Conservation (phyloP, 2,329 filamentous ascomycete species). For the Verticillium tricorpus region DNA sequence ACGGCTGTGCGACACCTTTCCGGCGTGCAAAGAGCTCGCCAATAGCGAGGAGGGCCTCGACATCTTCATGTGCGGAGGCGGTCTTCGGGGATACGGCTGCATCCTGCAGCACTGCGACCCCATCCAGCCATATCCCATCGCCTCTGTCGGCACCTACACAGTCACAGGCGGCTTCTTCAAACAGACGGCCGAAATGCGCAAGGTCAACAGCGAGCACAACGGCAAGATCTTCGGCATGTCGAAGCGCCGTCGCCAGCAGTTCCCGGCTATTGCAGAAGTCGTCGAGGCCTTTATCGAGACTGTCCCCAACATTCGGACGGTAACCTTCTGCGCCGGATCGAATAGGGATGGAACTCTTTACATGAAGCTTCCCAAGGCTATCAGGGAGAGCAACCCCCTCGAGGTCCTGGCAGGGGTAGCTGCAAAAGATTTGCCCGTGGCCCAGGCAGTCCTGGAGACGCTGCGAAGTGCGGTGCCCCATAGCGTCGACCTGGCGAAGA, state of each 20-base stretch:
- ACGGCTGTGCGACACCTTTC: conserved; percentile 43
- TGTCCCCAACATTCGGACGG: conserved; percentile 65
- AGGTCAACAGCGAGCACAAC: conserved; percentile 42
- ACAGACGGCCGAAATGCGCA: conserved; percentile 45
- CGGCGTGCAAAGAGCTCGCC: conserved; percentile 33
- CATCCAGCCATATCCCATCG: conserved; percentile 75
- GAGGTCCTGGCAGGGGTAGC: conserved; percentile 25
- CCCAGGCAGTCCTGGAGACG: conserved; percentile 31
- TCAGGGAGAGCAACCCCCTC: conserved; percentile 65
- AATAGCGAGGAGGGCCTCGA: conserved; percentile 44
- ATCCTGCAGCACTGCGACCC: conserved; percentile 76
- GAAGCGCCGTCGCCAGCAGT: conserved; percentile 71
- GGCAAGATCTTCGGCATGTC: conserved; percentile 73
- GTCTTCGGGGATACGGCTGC: conserved; percentile 87
- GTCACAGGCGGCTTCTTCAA: conserved; percentile 58
- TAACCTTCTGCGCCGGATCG: conserved; percentile 83
- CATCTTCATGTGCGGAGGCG: conserved; percentile 83
- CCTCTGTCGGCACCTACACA: conserved; percentile 75
- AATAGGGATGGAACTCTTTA: conserved; percentile 82
- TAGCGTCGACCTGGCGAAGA: conserved; percentile 25
- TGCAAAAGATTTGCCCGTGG: conserved; percentile 9
- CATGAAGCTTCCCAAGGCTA: conserved; percentile 55
- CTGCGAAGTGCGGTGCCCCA: conserved; percentile 39
- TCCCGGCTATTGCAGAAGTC: conserved; percentile 77
- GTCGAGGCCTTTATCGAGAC: conserved; percentile 69